These are phyloP conservation scores for Tolypocladium nubicola DNA, from an alignment of 2,329 filamentous ascomycete species.

Conservation along the genomic window DNA sequence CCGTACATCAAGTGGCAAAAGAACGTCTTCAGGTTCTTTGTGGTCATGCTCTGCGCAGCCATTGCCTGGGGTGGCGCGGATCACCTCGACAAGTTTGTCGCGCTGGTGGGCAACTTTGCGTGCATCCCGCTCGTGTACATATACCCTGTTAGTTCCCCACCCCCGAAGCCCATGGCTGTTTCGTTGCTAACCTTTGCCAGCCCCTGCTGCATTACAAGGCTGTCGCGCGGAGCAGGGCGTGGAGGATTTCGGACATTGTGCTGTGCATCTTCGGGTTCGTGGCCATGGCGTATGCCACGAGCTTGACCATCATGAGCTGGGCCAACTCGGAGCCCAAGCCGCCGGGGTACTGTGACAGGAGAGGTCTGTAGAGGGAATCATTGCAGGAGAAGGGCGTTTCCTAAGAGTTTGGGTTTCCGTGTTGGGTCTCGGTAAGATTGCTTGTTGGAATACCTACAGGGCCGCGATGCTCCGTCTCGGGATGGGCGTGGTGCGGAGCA, in stretches of 20 bases:
- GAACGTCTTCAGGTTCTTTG: constrained; percentile 89
- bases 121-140: constrained; percentile 96
- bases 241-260: constrained; percentile 60
- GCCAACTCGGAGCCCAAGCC: constrained; percentile 41
- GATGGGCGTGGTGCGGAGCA: neutral
- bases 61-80: constrained; percentile 90
- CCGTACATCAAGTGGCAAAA: constrained; percentile 99
- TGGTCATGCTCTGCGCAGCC: constrained; percentile 74
- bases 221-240: constrained; percentile 58
- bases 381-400: neutral
- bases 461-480: neutral
- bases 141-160: constrained; percentile 68
- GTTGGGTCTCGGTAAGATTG: neutral
- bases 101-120: constrained; percentile 91
- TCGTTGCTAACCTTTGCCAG: constrained; percentile 38
- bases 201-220: constrained; percentile 82
- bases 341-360: constrained; percentile 45
- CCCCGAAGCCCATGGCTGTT: neutral
- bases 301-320: constrained; percentile 82
- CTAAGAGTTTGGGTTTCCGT: neutral
- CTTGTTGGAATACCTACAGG: neutral
- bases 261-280: constrained; percentile 75
- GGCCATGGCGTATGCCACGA: constrained; percentile 88
- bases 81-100: constrained; percentile 94
- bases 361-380: constrained; percentile 7